Evolutionary conservation across 495 filamentous ascomycete species (phyloP), one percentile per base, ranked within the genome.

Genomic region (Hyphodiscus hymeniophilus): DNA sequence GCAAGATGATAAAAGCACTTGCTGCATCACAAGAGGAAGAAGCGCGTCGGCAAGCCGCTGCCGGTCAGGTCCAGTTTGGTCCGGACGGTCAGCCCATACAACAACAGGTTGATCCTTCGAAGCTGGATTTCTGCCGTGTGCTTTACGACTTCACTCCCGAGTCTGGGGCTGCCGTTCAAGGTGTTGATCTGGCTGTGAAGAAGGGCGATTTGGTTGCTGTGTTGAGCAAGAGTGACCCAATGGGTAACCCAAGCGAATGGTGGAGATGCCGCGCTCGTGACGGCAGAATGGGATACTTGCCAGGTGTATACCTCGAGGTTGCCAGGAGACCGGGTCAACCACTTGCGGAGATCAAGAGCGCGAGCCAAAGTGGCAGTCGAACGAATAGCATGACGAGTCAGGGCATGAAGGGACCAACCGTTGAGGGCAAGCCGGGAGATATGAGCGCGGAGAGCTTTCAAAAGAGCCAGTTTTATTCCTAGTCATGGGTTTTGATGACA

Each of bases 141-240:
- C 67, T 92, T 13, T 97, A 94, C 70, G 92, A 97, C 66, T 99
- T 94, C 68, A 80, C 83, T 0, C 92, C 90, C 2, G 69, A 73
- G 13, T 71, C 76, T 48, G 62, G 64, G 35, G 73, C 69, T 51
- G 70, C 76, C 23, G 70, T 68, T 47, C 73, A 79, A 49, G 89
- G 89, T 15, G 75, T 95, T 41, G 94, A 99, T 57, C 74, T 99
- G 7, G 80, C 82, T 17, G 94, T 94, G 22, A 89, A 85, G 70
- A 96, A 95, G 70, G 91, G 91, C 40, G 92, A 99, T 55, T 76
- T 97, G 17, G 90, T 99, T 16, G 92, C 92, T 31, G 89, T 99
- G 5, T 73, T 99, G 42, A 83, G 83, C 67, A 96, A 96, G 71
- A 81, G 77, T 8, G 92, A 99, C 61, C 91, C 92, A 1, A 76